Conservation (phyloP, 768 basidiomycete species). For the Lactarius psammicola region DNA sequence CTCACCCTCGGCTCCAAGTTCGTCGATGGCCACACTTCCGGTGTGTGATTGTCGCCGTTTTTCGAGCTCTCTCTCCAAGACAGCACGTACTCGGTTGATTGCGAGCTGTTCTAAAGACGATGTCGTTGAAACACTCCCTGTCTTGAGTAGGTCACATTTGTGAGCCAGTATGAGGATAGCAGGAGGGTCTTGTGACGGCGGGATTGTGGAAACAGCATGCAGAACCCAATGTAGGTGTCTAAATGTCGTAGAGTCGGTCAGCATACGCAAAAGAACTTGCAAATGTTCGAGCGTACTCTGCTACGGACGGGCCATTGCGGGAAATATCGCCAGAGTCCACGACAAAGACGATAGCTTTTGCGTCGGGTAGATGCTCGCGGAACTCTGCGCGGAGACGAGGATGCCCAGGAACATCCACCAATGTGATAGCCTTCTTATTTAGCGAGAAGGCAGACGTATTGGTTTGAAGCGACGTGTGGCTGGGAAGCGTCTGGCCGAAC, state of each 20-base stretch:
- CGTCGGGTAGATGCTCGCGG: slow-evolving; percentile 56
- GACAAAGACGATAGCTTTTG: slow-evolving; percentile 71
- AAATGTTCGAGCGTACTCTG: slow-evolving; percentile 59
- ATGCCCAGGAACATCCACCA: slow-evolving; percentile 84
- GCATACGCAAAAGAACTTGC: slow-evolving; percentile 7
- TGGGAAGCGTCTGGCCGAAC: slow-evolving; percentile 60
- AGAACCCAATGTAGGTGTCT: slow-evolving; percentile 76
- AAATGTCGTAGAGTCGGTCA: slow-evolving; percentile 4
- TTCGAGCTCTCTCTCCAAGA: slow-evolving; percentile 83
- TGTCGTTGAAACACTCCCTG: slow-evolving; percentile 40
- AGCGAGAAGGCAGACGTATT: slow-evolving; percentile 54
- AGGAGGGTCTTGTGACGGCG: slow-evolving; percentile 65
- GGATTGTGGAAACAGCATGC: slow-evolving; percentile 66
- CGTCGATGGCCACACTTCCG: slow-evolving; percentile 68
- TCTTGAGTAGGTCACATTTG: slow-evolving; percentile 70
- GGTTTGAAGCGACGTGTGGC: slow-evolving; percentile 75
- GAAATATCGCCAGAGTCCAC: slow-evolving; percentile 79
- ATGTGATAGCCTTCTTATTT: slow-evolving; percentile 46
- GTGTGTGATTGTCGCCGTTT: slow-evolving; percentile 65
- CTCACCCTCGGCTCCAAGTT: slow-evolving; percentile 64
- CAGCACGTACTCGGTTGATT: slow-evolving; percentile 65
- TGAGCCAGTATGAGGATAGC: slow-evolving; percentile 68
- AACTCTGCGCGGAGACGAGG: slow-evolving; percentile 77
- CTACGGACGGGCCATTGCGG: slow-evolving; percentile 68
- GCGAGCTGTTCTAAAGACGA: slow-evolving; percentile 48